Percentiles rank a stretch among this genome's conserved stretches.
Conservation (phyloP, 2,329 filamentous ascomycete species). For the Colletotrichum scovillei region DNA sequence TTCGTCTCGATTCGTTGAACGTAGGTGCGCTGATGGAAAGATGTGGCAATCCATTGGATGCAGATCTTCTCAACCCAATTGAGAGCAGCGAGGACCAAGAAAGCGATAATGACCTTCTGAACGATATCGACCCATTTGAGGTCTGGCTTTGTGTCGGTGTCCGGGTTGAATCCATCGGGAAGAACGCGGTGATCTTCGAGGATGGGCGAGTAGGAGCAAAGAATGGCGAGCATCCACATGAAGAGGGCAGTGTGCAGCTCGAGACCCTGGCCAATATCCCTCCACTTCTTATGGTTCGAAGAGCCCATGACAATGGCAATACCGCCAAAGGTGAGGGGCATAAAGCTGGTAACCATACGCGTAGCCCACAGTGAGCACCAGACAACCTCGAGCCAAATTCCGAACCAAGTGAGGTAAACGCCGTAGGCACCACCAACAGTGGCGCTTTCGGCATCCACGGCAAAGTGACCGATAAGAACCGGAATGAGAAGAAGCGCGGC, state of each 20-base stretch:
- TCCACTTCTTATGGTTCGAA: constrained; percentile 93
- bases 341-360: constrained; percentile 62
- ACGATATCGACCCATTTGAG: constrained; percentile 79
- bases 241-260: constrained; percentile 89
- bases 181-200: constrained; percentile 70
- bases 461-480: constrained; percentile 56
- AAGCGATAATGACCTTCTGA: constrained; percentile 86
- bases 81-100: constrained; percentile 83
- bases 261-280: constrained; percentile 85
- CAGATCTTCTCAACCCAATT: constrained; percentile 94
- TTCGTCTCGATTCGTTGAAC: constrained; percentile 91
- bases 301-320: constrained; percentile 80
- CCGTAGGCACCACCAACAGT: constrained; percentile 75
- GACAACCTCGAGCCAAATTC: constrained; percentile 93
- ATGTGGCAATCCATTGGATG: constrained; percentile 94
- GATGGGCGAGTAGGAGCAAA: constrained; percentile 87
- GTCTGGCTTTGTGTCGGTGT: constrained; percentile 56
- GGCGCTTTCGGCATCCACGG: constrained; percentile 49
- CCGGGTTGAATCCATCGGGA: constrained; percentile 47
- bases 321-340: constrained; percentile 58
- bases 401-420: constrained; percentile 88
- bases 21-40: constrained; percentile 92
- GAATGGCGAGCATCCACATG: constrained; percentile 89
- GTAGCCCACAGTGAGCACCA: constrained; percentile 92
- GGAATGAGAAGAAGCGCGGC: constrained; percentile 58